Percentiles rank a stretch among this genome's conserved stretches.
Conservation (phyloP, 345 rosid genomes). For the Psidium guajava region DNA sequence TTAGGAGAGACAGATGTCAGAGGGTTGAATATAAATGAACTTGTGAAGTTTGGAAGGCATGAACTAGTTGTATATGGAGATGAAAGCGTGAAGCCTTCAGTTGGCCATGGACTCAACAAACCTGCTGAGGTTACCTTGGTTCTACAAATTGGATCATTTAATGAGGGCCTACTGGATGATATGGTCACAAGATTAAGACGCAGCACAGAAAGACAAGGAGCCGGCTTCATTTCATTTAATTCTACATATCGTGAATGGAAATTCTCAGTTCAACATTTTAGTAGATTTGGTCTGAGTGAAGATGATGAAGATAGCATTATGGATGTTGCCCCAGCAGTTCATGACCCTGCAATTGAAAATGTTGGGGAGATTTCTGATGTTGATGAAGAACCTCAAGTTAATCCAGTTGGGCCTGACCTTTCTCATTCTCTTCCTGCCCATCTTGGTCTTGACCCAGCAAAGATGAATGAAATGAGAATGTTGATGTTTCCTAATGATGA, state of each 20-base stretch:
- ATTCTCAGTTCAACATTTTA: conserved; percentile 74
- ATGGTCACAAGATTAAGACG: conserved; percentile 36
- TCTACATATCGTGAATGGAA: conserved; percentile 56
- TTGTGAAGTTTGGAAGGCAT: conserved; percentile 64
- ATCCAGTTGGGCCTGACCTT: conserved; percentile 46
- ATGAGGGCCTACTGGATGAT: conserved; percentile 11
- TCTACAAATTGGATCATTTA: conserved; percentile 18
- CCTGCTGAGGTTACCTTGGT: conserved; percentile 74
- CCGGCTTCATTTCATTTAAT: conserved; percentile 57
- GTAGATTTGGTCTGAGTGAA: conserved; percentile 92
- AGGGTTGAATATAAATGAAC: conserved; percentile 47
- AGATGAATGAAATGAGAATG: conserved; percentile 90
- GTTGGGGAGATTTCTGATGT: conserved; percentile 26
- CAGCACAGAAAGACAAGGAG: conserved; percentile 64
- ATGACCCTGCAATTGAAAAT: conserved; percentile 24
- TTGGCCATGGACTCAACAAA: conserved; percentile 83
- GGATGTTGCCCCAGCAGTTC: conserved; percentile 44
- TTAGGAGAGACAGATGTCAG: conserved; percentile 75
- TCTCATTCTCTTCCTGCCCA: conserved; percentile 95
- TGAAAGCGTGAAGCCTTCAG: conserved; percentile 58
- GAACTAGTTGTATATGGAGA: conserved; percentile 73
- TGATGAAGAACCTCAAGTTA: conserved; percentile 34
- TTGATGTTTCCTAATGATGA: conserved; percentile 73
- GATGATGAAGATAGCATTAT: conserved; percentile 75
- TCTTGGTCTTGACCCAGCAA: conserved; percentile 83